Evolutionary conservation across 225 moss, liverwort and hornwort species (phyloP).

Genomic region (Physcomitrium patens): DNA sequence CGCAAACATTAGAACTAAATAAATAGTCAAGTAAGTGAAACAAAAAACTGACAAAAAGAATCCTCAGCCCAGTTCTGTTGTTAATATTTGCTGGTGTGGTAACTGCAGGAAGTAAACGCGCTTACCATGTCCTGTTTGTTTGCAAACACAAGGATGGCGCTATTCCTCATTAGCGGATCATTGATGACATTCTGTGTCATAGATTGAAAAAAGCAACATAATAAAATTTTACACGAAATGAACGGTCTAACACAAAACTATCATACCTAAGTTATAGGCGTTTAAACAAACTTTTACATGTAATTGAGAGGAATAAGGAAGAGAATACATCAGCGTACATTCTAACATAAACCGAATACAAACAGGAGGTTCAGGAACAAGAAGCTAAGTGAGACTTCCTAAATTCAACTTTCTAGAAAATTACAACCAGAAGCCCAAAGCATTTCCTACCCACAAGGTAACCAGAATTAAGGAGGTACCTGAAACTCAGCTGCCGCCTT

Average conservation of each 20-base stretch:
- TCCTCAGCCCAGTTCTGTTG: not conserved
- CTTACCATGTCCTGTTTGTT: slow-evolving; percentile 94
- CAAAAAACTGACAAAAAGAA: not conserved
- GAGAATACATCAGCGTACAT: not conserved
- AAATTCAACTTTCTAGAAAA: not conserved
- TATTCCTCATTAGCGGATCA: slow-evolving; percentile 90
- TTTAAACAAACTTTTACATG: not conserved
- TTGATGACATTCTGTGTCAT: slow-evolving; percentile 68
- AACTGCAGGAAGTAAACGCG: slow-evolving; percentile 12
- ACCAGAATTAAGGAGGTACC: slow-evolving; percentile 38
- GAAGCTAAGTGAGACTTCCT: not conserved
- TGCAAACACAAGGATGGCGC: slow-evolving; percentile 89
- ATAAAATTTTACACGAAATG: not conserved
- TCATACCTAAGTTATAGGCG: not conserved
- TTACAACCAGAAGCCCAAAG: slow-evolving; percentile 13
- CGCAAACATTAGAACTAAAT: too few species aligned
- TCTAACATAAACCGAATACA: not conserved
- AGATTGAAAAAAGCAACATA: slow-evolving; percentile 2
- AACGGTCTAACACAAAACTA: not conserved
- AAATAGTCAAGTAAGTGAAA: not conserved
- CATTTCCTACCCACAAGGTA: slow-evolving; percentile 1
- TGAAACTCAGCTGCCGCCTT: slow-evolving; percentile 89
- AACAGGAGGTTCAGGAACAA: not conserved
- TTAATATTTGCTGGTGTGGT: not conserved
- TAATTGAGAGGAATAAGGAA: slow-evolving; percentile 6